Percentiles rank a stretch among this genome's conserved stretches.
These are phyloP conservation scores for Ceratocystis ficicola DNA, from an alignment of 2,329 filamentous ascomycete species.

Conservation along the genomic window DNA sequence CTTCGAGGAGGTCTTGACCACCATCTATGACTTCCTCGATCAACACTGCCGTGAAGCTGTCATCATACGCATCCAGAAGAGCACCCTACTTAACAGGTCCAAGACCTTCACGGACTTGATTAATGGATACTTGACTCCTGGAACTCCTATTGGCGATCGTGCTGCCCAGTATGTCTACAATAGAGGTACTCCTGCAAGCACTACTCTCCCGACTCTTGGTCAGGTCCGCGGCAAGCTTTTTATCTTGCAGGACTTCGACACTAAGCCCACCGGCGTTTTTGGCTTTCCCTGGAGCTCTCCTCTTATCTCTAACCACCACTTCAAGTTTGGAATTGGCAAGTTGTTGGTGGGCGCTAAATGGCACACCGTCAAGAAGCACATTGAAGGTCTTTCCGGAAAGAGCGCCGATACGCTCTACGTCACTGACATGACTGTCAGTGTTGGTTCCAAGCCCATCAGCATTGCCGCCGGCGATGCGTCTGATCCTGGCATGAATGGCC, in stretches of 20 bases:
- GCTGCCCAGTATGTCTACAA: not conserved
- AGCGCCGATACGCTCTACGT: not conserved
- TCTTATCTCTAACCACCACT: too few species aligned
- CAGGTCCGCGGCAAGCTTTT: too few species aligned
- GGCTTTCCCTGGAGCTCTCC: too few species aligned
- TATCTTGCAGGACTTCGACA: too few species aligned
- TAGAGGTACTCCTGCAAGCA: too few species aligned
- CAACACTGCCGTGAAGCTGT: not conserved
- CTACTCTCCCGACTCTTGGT: too few species aligned
- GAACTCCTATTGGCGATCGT: not conserved
- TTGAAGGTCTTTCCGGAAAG: too few species aligned
- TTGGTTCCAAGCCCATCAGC: not conserved
- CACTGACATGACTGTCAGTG: not conserved
- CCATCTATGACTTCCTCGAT: not conserved
- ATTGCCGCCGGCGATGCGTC: not conserved
- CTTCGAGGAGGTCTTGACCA: not conserved
- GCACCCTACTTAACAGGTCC: not conserved
- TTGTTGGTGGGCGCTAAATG: too few species aligned
- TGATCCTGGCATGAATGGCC: not conserved
- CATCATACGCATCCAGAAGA: not conserved
- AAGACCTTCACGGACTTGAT: not conserved
- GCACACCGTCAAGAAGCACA: too few species aligned
- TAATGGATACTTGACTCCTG: not conserved
- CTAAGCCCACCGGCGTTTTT: too few species aligned
- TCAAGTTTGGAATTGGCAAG: too few species aligned